Evolutionary conservation across 1,284 basidiomycete genomes (phyloP).

Genomic region (Naganishia sp.): DNA sequence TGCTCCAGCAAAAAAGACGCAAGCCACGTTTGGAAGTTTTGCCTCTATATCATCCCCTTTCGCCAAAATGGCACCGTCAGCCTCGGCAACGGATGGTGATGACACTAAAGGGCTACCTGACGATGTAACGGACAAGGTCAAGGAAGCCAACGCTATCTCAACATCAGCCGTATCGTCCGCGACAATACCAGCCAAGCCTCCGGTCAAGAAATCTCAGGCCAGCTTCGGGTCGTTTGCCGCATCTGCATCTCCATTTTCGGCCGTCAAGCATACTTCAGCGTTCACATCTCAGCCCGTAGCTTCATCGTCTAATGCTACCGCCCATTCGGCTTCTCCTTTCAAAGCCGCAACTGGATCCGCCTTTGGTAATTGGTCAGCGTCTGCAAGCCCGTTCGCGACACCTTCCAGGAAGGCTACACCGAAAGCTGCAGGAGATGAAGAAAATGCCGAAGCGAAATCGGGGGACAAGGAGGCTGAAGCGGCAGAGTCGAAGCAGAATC

Average conservation of each 20-base stretch:
- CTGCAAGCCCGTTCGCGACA: constrained; percentile 35
- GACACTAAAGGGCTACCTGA: constrained; percentile 66
- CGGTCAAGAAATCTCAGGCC: constrained; percentile 42
- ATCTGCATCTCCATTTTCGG: constrained; percentile 62
- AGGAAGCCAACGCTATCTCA: constrained; percentile 40
- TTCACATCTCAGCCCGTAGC: constrained; percentile 32
- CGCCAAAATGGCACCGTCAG: constrained; percentile 55
- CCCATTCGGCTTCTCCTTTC: constrained; percentile 39
- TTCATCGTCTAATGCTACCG: constrained; percentile 35
- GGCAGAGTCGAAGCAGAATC: constrained; percentile 43
- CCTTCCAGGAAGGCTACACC: constrained; percentile 40
- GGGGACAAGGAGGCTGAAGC: constrained; percentile 59
- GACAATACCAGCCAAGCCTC: constrained; percentile 22
- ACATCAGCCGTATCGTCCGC: constrained; percentile 26
- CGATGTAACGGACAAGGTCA: constrained; percentile 45
- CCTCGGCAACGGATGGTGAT: constrained; percentile 55
- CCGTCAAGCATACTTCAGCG: constrained; percentile 29
- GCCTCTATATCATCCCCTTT: constrained; percentile 66
- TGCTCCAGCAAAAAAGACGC: constrained; percentile 39
- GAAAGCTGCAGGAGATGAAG: constrained; percentile 36
- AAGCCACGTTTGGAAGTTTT: constrained; percentile 62
- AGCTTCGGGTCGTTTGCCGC: constrained; percentile 66
- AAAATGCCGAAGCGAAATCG: constrained; percentile 54
- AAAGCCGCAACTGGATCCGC: constrained; percentile 23
- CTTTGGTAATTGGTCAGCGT: constrained; percentile 32